These are phyloP conservation scores for Madurella fahalii DNA, from an alignment of 2,329 filamentous ascomycete genomes.

Conservation along the genomic window DNA sequence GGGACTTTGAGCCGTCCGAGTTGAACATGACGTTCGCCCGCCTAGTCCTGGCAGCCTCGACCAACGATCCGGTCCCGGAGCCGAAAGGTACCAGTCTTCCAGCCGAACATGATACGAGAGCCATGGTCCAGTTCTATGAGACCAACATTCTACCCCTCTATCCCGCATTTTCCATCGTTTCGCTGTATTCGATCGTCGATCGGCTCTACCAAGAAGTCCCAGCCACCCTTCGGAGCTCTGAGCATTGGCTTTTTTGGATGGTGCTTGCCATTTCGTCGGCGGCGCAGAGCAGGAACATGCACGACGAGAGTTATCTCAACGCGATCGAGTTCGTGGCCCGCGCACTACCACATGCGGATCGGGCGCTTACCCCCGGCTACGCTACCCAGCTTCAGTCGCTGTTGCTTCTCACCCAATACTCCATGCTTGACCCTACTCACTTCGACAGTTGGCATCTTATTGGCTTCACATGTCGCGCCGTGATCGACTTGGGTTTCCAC, in stretches of 20 bases:
- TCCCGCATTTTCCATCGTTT: constrained; percentile 78
- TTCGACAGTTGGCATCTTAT: constrained; percentile 95
- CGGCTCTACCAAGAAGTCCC: constrained; percentile 71
- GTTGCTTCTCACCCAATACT: constrained; percentile 80
- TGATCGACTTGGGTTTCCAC: constrained; percentile 87
- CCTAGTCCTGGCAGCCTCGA: constrained; percentile 77
- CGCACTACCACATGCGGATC: constrained; percentile 74
- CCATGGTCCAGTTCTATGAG: constrained; percentile 78
- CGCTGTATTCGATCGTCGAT: constrained; percentile 73
- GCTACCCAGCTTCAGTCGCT: constrained; percentile 83
- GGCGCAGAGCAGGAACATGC: constrained; percentile 65
- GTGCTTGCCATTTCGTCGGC: constrained; percentile 79
- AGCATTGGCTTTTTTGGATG: constrained; percentile 85
- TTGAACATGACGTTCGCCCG: constrained; percentile 90
- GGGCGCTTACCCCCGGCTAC: constrained; percentile 80
- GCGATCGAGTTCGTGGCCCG: constrained; percentile 54
- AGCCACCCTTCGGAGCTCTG: constrained; percentile 60
- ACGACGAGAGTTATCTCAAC: constrained; percentile 58
- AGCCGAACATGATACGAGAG: constrained; percentile 61
- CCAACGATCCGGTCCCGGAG: constrained; percentile 66
- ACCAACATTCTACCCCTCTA: constrained; percentile 74
- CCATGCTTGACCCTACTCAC: constrained; percentile 82
- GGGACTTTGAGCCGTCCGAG: constrained; percentile 86
- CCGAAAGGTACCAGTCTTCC: constrained; percentile 62
- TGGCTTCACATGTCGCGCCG: constrained; percentile 80